These are phyloP conservation scores for Hypoxylon fuscum DNA, from an alignment of 495 filamentous ascomycete genomes.

Conservation along the genomic window DNA sequence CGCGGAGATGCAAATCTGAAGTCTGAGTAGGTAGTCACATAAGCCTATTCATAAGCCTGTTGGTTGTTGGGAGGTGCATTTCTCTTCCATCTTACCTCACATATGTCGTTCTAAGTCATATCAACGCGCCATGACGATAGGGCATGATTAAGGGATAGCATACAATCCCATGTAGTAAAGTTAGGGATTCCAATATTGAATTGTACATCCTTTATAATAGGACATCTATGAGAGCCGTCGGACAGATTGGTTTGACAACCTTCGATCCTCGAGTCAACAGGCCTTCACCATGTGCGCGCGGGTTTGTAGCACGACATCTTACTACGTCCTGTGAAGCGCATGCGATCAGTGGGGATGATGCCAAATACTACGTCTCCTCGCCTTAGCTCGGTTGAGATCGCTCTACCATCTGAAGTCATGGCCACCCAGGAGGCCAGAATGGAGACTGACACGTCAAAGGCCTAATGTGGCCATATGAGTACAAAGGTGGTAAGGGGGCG, in stretches of 20 bases:
- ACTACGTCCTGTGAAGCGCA: slow-evolving; percentile 33
- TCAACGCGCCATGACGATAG: slow-evolving; percentile 16
- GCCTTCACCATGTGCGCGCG: slow-evolving; percentile 26
- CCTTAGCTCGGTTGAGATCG: slow-evolving; percentile 40
- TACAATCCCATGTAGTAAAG: slow-evolving; percentile 10
- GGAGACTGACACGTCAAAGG: slow-evolving; percentile 40
- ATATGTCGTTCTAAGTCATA: not conserved
- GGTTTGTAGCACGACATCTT: slow-evolving; percentile 41
- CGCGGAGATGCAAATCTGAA: slow-evolving; percentile 30
- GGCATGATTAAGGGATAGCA: slow-evolving; percentile 13
- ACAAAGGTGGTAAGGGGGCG: slow-evolving; percentile 41
- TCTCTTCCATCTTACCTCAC: slow-evolving; percentile 16
- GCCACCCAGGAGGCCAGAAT: slow-evolving; percentile 31
- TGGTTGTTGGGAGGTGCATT: slow-evolving; percentile 22
- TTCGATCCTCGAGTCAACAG: slow-evolving; percentile 24
- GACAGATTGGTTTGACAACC: slow-evolving; percentile 19
- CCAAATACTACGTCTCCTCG: slow-evolving; percentile 35
- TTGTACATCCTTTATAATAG: slow-evolving; percentile 17
- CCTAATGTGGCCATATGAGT: slow-evolving; percentile 38
- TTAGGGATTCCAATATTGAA: slow-evolving; percentile 3
- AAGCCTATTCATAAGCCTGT: slow-evolving; percentile 23
- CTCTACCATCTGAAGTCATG: slow-evolving; percentile 39
- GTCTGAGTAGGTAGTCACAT: slow-evolving; percentile 21
- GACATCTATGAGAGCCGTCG: slow-evolving; percentile 14
- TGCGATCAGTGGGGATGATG: slow-evolving; percentile 30